phyloP scores from a whole-genome alignment of 2,329 filamentous ascomycete species.

The Paecilomyces dactylethromorphus region DNA sequence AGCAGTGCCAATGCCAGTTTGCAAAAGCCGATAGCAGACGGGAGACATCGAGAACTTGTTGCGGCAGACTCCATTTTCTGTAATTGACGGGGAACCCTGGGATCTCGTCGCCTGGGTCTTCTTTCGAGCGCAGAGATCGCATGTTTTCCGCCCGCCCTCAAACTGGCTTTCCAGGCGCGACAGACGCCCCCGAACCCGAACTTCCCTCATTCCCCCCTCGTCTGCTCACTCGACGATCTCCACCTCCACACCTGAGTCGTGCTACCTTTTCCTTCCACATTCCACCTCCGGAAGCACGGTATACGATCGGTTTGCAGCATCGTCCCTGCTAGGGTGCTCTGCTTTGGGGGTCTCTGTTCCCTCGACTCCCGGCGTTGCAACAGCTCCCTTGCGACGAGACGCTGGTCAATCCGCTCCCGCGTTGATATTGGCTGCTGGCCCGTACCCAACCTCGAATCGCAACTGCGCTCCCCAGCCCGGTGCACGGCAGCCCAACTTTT shows the following conservation, averaged over 20 bases:
- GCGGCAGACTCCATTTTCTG: not conserved
- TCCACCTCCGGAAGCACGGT: not conserved
- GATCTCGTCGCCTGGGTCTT: not conserved
- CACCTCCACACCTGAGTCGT: not conserved
- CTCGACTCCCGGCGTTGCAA: not conserved
- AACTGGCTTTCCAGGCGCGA: not conserved
- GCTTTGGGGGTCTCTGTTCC: not conserved
- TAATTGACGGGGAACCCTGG: not conserved
- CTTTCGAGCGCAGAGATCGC: not conserved
- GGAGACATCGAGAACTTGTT: not conserved
- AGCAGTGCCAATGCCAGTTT: not conserved
- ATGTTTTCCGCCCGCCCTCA: not conserved
- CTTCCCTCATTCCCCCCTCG: not conserved
- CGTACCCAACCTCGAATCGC: constrained; percentile 9
- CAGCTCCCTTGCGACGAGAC: not conserved
- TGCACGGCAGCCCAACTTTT: constrained; percentile 2
- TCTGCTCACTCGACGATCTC: not conserved
- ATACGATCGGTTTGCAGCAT: not conserved
- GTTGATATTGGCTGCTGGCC: constrained; percentile 8
- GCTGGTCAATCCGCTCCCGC: constrained; percentile 4
- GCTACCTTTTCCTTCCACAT: not conserved
- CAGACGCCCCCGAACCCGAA: not conserved
- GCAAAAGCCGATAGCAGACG: not conserved
- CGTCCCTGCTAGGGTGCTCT: not conserved
- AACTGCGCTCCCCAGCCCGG: constrained; percentile 6